Percentiles rank a stretch among this genome's conserved stretches.
Conservation (phyloP, 148 eudicot genomes). For the Rhododendron griersonianum region DNA sequence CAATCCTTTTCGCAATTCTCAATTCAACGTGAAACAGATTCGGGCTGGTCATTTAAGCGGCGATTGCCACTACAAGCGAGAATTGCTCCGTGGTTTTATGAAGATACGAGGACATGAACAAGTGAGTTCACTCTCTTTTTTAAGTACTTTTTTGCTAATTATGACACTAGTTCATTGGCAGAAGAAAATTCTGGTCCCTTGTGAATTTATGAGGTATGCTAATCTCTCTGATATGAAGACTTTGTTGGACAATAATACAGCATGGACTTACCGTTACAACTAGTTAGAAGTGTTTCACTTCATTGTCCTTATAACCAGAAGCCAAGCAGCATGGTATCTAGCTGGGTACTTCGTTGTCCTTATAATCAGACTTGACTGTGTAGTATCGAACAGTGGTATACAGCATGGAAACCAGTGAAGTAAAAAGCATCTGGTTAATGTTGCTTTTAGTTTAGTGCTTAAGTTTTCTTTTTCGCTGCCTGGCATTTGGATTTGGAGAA, state of each 20-base stretch:
- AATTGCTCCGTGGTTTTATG: slow-evolving; percentile 72
- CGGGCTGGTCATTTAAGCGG: slow-evolving; percentile 96
- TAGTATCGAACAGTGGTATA: background rate
- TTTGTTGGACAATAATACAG: background rate
- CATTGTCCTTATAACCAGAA: background rate
- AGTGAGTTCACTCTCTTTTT: slow-evolving; percentile 32
- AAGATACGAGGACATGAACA: slow-evolving; percentile 90
- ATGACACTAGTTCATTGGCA: background rate
- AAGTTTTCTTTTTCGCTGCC: background rate
- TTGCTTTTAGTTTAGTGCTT: background rate
- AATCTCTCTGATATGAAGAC: background rate
- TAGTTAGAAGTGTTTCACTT: background rate
- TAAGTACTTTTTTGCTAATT: background rate
- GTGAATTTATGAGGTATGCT: background rate
- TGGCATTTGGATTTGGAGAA: background rate
- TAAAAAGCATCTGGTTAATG: background rate
- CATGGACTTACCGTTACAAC: background rate
- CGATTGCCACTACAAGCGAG: slow-evolving; percentile 88
- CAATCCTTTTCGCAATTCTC: background rate
- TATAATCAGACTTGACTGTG: background rate
- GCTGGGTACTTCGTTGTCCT: background rate
- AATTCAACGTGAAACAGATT: slow-evolving; percentile 35
- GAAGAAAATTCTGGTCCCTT: background rate
- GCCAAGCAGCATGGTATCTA: background rate
- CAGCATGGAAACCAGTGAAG: background rate